Conservation (phyloP, 768 basidiomycete species). For the Tulasnella sp. region DNA sequence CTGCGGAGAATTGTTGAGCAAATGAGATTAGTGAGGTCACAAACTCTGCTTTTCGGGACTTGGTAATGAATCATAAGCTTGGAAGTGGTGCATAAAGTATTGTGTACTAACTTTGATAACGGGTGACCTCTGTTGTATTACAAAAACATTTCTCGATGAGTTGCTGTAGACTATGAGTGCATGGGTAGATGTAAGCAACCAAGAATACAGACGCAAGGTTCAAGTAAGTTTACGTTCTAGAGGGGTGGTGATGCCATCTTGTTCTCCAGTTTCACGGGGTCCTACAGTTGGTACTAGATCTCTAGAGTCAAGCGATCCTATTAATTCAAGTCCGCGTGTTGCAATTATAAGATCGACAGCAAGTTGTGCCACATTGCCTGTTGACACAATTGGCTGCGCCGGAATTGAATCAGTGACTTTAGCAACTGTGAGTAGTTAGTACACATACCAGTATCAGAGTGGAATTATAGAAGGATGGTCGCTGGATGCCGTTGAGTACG, state of each 20-base stretch:
- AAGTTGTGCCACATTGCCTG: constrained; percentile 71
- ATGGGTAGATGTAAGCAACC: not conserved
- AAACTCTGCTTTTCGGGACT: constrained; percentile 61
- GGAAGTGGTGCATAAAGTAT: not conserved
- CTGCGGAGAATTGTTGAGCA: constrained; percentile 36
- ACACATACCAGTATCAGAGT: no score
- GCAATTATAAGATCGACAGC: constrained; percentile 61
- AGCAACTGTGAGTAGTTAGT: not conserved
- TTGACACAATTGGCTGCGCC: constrained; percentile 70
- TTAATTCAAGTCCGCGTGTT: constrained; percentile 43
- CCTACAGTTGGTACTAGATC: constrained; percentile 62
- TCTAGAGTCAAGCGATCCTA: constrained; percentile 51
- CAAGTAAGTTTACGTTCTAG: constrained; percentile 42
- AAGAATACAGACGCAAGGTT: not conserved
- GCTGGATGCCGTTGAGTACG: no score
- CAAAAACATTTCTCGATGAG: constrained; percentile 35
- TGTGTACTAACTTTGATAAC: constrained; percentile 46
- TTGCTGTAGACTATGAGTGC: constrained; percentile 56
- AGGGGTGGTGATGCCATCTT: constrained; percentile 51
- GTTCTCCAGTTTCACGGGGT: constrained; percentile 45
- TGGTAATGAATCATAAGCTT: constrained; percentile 4
- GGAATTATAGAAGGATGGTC: no score
- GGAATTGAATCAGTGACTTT: not conserved
- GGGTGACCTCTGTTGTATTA: constrained; percentile 71
- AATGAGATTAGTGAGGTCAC: constrained; percentile 45